phyloP scores from a whole-genome alignment of 305 asterid genomes.

The Fraxinus nigra region DNA sequence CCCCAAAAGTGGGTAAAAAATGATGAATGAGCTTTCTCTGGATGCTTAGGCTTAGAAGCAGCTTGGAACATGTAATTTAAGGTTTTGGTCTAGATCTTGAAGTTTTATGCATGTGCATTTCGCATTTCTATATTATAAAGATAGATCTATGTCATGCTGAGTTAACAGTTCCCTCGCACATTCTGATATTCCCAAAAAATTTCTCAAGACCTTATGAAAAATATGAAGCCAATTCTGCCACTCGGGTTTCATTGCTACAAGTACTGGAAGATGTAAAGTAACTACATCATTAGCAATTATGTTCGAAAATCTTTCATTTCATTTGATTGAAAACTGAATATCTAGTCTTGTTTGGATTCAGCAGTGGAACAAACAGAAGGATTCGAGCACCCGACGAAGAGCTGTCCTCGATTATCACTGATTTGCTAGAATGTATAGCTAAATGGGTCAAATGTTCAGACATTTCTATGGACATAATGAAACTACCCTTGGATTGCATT shows the following conservation, averaged over 20 bases:
- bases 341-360: constrained; percentile 19
- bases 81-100: not conserved
- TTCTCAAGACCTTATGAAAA: not conserved
- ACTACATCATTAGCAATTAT: not conserved
- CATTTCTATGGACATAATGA: not conserved
- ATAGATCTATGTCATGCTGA: no score
- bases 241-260: not conserved
- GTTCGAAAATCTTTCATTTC: not conserved
- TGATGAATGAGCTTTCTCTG: not conserved
- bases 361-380: constrained; percentile 50
- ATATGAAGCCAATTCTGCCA: not conserved
- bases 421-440: constrained; percentile 42
- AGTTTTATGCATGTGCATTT: not conserved
- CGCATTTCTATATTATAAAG: no score
- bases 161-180: no score
- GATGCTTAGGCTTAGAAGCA: not conserved
- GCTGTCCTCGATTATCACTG: constrained; percentile 36
- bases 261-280: not conserved
- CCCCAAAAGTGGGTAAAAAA: no score
- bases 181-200: not conserved
- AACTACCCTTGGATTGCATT: not conserved
- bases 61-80: not conserved
- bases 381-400: constrained; percentile 40
- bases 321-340: not conserved
- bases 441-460: not conserved